These are phyloP conservation scores for Penicillium sp. DNA, from an alignment of 2,329 filamentous ascomycete species.

Conservation along the genomic window DNA sequence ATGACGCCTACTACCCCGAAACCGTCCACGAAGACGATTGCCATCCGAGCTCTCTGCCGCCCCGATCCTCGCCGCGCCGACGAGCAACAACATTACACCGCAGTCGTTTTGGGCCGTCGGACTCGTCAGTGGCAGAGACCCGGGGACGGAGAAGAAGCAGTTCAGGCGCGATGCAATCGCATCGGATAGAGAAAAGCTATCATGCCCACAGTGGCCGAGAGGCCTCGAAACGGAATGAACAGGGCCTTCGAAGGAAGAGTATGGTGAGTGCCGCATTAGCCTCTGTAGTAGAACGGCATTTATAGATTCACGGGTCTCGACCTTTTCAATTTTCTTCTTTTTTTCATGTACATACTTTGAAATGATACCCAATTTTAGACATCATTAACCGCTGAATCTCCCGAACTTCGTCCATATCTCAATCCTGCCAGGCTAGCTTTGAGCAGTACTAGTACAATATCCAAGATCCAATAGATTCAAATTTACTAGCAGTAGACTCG, in stretches of 20 bases:
- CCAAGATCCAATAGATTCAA: no score
- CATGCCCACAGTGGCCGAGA: conserved; percentile 28
- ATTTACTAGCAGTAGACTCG: no score
- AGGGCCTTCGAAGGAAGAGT: conserved; percentile 42
- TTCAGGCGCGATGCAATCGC: conserved; percentile 26
- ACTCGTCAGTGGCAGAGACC: conserved; percentile 2
- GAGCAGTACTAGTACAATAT: no score
- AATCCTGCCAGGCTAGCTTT: no score
- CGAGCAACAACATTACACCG: conserved; percentile 34
- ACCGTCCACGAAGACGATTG: conserved; percentile 33
- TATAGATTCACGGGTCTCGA: no score
- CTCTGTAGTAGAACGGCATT: conserved; percentile 34
- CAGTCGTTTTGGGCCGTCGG: conserved; percentile 33
- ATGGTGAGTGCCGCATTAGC: conserved; percentile 45
- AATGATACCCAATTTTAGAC: conserved; percentile 22
- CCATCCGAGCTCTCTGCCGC: conserved; percentile 44
- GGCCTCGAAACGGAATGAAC: conserved; percentile 39
- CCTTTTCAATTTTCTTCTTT: not conserved
- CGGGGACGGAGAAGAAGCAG: conserved; percentile 35
- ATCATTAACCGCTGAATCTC: no score
- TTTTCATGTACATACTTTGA: conserved; percentile 22
- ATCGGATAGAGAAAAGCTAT: conserved; percentile 42
- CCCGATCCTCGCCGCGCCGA: conserved; percentile 36
- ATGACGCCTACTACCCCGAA: conserved; percentile 26
- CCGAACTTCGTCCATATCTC: no score